A percentile compares a stretch with the other conserved stretches of the same genome.
Conservation (phyloP, 169 alveolate species). For the Plasmodium blacklocki region DNA sequence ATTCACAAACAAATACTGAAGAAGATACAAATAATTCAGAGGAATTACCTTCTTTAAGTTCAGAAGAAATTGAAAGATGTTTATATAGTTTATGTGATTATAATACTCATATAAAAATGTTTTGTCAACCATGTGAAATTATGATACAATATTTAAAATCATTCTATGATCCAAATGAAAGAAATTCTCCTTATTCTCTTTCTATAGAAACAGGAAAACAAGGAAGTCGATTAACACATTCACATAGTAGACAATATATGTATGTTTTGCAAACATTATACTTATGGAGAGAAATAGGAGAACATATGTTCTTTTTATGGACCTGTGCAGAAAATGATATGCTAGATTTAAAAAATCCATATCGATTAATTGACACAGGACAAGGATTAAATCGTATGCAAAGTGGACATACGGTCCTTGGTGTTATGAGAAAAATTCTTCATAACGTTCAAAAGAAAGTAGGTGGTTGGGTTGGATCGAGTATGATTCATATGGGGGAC, state of each 20-base stretch:
- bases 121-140: conserved; percentile 88
- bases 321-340: conserved; percentile 92
- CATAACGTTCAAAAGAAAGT: conserved; percentile 87
- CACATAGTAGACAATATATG: conserved; percentile 91
- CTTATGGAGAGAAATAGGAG: conserved; percentile 93
- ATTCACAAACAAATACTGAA: conserved; percentile 72
- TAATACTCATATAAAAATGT: conserved; percentile 88
- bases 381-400: conserved; percentile 91
- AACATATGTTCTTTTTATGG: conserved; percentile 93
- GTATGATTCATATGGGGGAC: conserved; percentile 94
- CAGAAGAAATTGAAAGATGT: conserved; percentile 93
- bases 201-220: conserved; percentile 86
- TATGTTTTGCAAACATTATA: conserved; percentile 93
- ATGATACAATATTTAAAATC: conserved; percentile 87
- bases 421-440: conserved; percentile 88
- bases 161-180: conserved; percentile 84
- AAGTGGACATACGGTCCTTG: conserved; percentile 84
- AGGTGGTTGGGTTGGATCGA: conserved; percentile 95
- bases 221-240: conserved; percentile 92
- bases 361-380: conserved; percentile 91
- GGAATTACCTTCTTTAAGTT: conserved; percentile 81
- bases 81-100: conserved; percentile 93
- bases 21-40: conserved; percentile 53
- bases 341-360: conserved; percentile 88
- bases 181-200: conserved; percentile 82